Conservation (phyloP, 2,329 filamentous ascomycete genomes). For the Tolypocladium pustulatum region DNA sequence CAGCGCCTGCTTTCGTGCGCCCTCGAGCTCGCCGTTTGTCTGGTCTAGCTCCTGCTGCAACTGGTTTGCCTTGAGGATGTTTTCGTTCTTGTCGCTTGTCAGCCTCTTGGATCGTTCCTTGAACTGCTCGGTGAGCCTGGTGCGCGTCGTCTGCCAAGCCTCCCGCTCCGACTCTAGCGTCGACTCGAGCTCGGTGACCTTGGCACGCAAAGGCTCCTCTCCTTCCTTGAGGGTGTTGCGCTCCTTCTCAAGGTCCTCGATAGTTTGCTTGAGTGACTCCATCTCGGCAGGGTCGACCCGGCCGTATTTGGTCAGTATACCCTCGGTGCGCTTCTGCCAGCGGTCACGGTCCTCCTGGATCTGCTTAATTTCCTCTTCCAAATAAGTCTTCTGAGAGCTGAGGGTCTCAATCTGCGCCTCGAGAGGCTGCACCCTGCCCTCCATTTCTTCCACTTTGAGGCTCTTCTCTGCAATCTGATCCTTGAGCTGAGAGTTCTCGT, state of each 20-base stretch:
- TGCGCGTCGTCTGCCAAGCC: conserved; percentile 40
- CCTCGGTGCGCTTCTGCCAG: conserved; percentile 92
- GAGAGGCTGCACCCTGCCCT: conserved; percentile 68
- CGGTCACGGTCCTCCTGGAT: conserved; percentile 85
- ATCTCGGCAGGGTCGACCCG: conserved; percentile 89
- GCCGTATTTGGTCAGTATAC: conserved; percentile 92
- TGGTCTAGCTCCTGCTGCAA: conserved; percentile 40
- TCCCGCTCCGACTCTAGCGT: conserved; percentile 43
- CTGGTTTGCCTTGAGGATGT: conserved; percentile 38
- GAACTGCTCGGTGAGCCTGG: conserved; percentile 49
- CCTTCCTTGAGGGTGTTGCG: conserved; percentile 44
- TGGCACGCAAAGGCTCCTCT: conserved; percentile 40
- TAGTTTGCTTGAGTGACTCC: conserved; percentile 74
- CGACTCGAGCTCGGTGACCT: conserved; percentile 40
- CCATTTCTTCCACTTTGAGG: conserved; percentile 63
- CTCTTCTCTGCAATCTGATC: conserved; percentile 65
- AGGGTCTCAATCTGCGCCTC: conserved; percentile 72
- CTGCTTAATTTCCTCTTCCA: conserved; percentile 80
- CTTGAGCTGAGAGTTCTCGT: conserved; percentile 72
- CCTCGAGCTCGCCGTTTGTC: conserved; percentile 42
- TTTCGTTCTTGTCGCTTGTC: conserved; percentile 42
- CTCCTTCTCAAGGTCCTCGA: conserved; percentile 56
- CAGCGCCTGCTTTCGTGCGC: conserved; percentile 28
- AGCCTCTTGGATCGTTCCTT: conserved; percentile 49
- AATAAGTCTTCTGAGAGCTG: conserved; percentile 68